Base-by-base conservation (phyloP, 106 monocot genomes). In the Platanthera zijinensis region DNA sequence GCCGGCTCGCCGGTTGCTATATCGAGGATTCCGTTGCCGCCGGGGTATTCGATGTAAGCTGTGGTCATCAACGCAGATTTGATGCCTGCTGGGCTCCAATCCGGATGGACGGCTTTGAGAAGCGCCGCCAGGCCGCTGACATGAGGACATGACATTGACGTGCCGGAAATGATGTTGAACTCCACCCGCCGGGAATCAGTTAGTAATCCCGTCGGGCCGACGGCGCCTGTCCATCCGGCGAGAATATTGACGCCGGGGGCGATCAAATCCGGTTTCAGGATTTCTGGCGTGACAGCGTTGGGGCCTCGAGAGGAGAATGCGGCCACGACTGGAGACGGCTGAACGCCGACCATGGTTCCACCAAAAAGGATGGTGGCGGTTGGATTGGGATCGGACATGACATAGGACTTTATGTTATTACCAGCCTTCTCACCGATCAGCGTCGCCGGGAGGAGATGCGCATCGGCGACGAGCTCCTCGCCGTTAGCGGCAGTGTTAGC, bases 131-230 rank as follows among this genome's bases (percentile, higher is more conserved):
- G 91, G 10, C 97, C 97, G 79, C 97, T 99, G 15, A 94, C 87
- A 78, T 99, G 97, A 17, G 97, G 97, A 77, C 97, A 99, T 45
- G 97, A 99, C 97, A 99, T 99, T 32, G 97, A 99, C 0, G 97
- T 99, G 56, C 97, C 97, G 28, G 97, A 99, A 72, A 99, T 99
- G 73, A 99, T 94, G 82, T 94, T 99, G 88, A 90, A 99, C 52
- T 90, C 89, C 0, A 84, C 86, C 51, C 88, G 83, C 9, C 97
- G 84, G 0, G 68, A 3, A 78, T 99, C 97, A 3, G 53, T 75
- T 45, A 83, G 30, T 5, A 92, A 63, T 3, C 90, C 97, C 14
- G 97, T 94, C 3, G 97, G 97, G 2, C 94, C 94, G 7, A 81
- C 89, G 5, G 84, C 81, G 3, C 92, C 92, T 50, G 82, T 85